Evolutionary conservation across 148 eudicot species (phyloP), one percentile per base, ranked within the genome.

Genomic region (Suaeda aralocaspica): DNA sequence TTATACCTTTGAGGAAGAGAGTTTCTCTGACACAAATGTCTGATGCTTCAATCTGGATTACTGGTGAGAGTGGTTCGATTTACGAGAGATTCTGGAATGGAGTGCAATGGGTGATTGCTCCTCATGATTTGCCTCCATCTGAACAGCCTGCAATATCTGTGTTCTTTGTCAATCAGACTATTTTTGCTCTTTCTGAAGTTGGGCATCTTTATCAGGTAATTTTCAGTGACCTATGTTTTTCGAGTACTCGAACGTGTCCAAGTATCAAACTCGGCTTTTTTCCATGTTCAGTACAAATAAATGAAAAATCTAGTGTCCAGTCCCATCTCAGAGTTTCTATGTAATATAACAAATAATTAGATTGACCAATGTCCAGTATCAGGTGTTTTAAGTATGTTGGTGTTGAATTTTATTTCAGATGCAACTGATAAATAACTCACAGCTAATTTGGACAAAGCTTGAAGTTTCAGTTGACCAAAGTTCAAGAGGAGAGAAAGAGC

Each of bases 81-180:
- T 92, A 85, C 26, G 97, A 92, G 82, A 85, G 97, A 76, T 89
- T 81, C 58, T 92, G 97, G 97, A 92, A 92, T 79, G 97, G 96
- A 41, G 76, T 89, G 26, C 89, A 87, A 66, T 92, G 97, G 97
- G 97, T 92, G 81, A 83, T 89, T 73, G 96, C 92, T 39, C 97
- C 97, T 19, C 97, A 89, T 82, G 92, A 84, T 69, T 77, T 92
- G 74, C 95, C 97, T 4, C n/a, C 72, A 22, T 66, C 77, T 0
- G 86, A 78, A n/a, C 92, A 83, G 0, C 78, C 75, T 76, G 95
- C 95, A 46, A 72, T 61, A 39, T 83, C 91, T 64, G 87, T 88
- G 42, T 92, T 87, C 63, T 49, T 85, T 30, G 89, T 86, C 60
- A 92, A 86, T 76, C 92, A 84, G 34, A 87, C 88, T 15, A 84